A percentile compares a stretch with the other conserved stretches of the same genome.
These are phyloP conservation scores for Aspergillus oerlinghausenensis DNA, from an alignment of 2,329 filamentous ascomycete species.

Conservation along the genomic window DNA sequence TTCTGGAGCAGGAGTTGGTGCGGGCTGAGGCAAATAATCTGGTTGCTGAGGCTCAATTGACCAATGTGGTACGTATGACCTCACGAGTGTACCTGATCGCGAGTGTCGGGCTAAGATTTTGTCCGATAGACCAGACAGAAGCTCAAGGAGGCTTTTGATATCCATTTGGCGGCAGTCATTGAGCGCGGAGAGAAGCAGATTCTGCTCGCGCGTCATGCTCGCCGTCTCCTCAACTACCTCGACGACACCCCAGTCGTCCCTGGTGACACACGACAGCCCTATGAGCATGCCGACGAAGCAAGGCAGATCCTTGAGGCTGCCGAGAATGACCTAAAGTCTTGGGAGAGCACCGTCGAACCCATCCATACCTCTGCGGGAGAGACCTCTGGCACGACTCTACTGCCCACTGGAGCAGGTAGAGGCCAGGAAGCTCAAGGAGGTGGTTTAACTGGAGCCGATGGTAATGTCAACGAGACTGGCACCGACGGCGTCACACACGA, in stretches of 20 bases:
- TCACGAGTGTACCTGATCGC: not conserved
- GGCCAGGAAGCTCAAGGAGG: conserved; percentile 4
- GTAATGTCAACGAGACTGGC: conserved; percentile 1
- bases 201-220: conserved; percentile 85
- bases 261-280: conserved; percentile 69
- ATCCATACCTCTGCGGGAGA: conserved; percentile 47
- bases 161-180: conserved; percentile 84
- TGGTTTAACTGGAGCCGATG: not conserved
- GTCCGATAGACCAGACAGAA: conserved; percentile 76
- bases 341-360: conserved; percentile 57
- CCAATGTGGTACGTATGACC: conserved; percentile 68
- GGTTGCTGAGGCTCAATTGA: conserved; percentile 93
- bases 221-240: conserved; percentile 75
- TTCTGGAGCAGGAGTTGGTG: conserved; percentile 92
- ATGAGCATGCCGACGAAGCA: conserved; percentile 62
- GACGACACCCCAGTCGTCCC: conserved; percentile 88
- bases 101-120: conserved; percentile 2
- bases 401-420: conserved; percentile 22
- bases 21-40: conserved; percentile 92
- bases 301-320: conserved; percentile 87
- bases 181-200: conserved; percentile 97
- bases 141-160: conserved; percentile 87
- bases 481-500: not conserved
- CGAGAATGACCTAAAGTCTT: conserved; percentile 78
- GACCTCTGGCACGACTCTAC: conserved; percentile 40